A percentile compares a stretch with the other conserved stretches of the same genome.
Evolutionary conservation across 2,329 filamentous ascomycete genomes (phyloP).

Genomic region (Cytospora chrysosperma): DNA sequence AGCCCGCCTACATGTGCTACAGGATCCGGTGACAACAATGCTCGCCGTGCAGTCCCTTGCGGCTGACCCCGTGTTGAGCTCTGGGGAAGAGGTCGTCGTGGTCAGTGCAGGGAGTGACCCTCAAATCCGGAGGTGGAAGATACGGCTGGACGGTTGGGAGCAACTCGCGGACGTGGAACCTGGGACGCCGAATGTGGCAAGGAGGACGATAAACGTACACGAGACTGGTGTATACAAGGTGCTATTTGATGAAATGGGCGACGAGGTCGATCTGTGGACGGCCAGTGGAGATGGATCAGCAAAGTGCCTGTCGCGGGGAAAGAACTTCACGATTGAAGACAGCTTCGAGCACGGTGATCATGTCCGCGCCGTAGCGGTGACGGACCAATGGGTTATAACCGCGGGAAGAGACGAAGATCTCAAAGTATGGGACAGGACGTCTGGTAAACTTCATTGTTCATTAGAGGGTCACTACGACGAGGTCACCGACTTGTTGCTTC

Average conservation of each 20-base stretch:
- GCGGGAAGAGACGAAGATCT: constrained; percentile 90
- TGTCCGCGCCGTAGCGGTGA: constrained; percentile 76
- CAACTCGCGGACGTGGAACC: constrained; percentile 52
- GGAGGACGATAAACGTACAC: constrained; percentile 68
- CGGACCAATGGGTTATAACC: constrained; percentile 77
- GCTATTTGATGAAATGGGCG: constrained; percentile 62
- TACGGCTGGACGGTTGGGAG: constrained; percentile 52
- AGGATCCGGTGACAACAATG: constrained; percentile 68
- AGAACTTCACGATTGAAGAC: constrained; percentile 70
- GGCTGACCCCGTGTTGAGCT: constrained; percentile 66
- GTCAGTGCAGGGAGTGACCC: constrained; percentile 81
- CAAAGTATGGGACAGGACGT: constrained; percentile 79
- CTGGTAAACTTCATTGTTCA: constrained; percentile 70
- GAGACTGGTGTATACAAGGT: constrained; percentile 89
- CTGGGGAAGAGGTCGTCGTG: constrained; percentile 52
- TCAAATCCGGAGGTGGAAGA: constrained; percentile 74
- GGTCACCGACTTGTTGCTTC: constrained; percentile 74
- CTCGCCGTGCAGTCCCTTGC: constrained; percentile 78
- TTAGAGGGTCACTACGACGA: constrained; percentile 90
- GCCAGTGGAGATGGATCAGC: constrained; percentile 87
- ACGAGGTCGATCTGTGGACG: constrained; percentile 80
- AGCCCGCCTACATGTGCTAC: constrained; percentile 69
- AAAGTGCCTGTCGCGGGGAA: constrained; percentile 71
- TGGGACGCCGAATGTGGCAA: constrained; percentile 41
- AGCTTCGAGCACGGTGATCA: constrained; percentile 81